phyloP scores from a whole-genome alignment of 139 green algal species.

The Nannochloris sp. region DNA sequence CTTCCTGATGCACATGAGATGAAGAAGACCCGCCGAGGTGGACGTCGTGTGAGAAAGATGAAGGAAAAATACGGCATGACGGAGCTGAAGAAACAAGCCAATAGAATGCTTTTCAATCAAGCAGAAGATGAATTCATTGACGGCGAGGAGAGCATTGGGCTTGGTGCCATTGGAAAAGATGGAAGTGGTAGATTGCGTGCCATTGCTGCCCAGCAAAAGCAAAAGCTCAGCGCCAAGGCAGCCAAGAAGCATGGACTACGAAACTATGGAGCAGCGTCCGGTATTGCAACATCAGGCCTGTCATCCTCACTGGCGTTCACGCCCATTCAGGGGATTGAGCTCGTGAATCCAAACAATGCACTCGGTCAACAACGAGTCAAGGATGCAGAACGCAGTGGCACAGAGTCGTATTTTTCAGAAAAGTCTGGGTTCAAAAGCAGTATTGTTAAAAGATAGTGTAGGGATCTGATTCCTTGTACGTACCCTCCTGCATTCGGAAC shows the following conservation, averaged over 20 bases:
- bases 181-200: constrained; percentile 59
- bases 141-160: constrained; percentile 74
- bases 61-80: constrained; percentile 87
- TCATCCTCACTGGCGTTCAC: constrained; percentile 90
- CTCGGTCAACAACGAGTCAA: constrained; percentile 10
- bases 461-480: too few species aligned
- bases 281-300: constrained; percentile 57
- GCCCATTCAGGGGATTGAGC: constrained; percentile 91
- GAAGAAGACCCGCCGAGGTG: constrained; percentile 83
- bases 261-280: constrained; percentile 22
- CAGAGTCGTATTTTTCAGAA: constrained; percentile 85
- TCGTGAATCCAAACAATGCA: constrained; percentile 59
- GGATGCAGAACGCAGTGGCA: constrained; percentile 47
- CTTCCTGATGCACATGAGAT: constrained; percentile 67
- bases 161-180: constrained; percentile 85
- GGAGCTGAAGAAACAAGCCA: constrained; percentile 82
- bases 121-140: constrained; percentile 89
- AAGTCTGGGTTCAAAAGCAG: constrained; percentile 60
- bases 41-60: constrained; percentile 76
- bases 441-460: neutral
- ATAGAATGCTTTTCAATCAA: constrained; percentile 90
- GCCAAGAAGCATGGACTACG: constrained; percentile 55
- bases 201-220: constrained; percentile 63
- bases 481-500: too few species aligned
- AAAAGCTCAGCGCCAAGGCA: constrained; percentile 66